These are phyloP conservation scores for Heliamphora pulchella DNA, from an alignment of 179 eudicot genomes.

Conservation along the genomic window DNA sequence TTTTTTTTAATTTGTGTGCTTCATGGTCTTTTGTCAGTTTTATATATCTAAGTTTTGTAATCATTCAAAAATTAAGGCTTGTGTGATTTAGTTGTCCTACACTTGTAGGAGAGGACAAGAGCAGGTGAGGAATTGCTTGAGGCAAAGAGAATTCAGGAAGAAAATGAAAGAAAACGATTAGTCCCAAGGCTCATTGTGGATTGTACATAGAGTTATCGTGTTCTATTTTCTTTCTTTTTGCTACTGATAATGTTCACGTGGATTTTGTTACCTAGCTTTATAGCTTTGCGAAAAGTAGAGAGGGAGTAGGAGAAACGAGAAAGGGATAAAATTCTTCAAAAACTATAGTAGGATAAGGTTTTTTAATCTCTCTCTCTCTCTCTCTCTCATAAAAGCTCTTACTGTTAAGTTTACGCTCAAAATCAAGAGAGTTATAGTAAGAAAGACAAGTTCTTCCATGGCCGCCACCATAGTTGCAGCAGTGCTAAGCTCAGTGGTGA, in stretches of 20 bases:
- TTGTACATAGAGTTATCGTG: background rate
- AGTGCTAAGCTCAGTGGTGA: constrained; percentile 27
- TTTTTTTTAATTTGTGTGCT: background rate
- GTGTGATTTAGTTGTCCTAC: background rate
- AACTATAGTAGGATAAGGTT: constrained; percentile 73
- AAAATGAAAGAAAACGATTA: constrained; percentile 66
- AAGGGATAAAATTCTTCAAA: constrained; percentile 55
- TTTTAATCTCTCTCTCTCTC: background rate
- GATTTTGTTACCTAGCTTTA: constrained; percentile 29
- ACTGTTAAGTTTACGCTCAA: background rate
- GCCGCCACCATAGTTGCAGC: constrained; percentile 14
- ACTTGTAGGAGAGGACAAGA: constrained; percentile 54
- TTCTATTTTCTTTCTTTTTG: constrained; percentile 6
- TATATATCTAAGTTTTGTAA: background rate
- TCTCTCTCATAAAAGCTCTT: background rate
- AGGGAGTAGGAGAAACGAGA: constrained; percentile 58
- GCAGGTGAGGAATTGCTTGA: constrained; percentile 52
- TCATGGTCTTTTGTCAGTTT: background rate
- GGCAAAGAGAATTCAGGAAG: constrained; percentile 52
- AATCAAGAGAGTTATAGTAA: background rate
- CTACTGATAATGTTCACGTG: background rate
- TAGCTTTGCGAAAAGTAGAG: constrained; percentile 48
- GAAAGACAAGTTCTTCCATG: constrained; percentile 26
- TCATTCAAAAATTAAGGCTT: background rate
- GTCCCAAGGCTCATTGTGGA: background rate